Conservation (phyloP, 2,329 filamentous ascomycete genomes). For the Claviceps humidiphila region DNA sequence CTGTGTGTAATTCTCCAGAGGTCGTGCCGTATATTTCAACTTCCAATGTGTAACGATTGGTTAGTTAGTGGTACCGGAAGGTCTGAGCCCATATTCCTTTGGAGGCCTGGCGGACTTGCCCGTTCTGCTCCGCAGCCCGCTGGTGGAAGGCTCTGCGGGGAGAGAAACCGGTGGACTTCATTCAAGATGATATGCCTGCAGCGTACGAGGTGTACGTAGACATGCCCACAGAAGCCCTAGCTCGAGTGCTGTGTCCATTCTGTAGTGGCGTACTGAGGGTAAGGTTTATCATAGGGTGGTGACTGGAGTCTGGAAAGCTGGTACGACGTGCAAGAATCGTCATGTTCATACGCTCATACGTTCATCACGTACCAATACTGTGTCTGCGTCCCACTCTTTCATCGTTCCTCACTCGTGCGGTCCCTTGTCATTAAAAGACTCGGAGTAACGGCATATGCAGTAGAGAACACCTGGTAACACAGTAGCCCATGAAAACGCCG, state of each 20-base stretch:
- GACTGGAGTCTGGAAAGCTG: not conserved
- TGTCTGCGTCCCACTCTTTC: not conserved
- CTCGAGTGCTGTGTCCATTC: not conserved
- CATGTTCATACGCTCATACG: too few species aligned
- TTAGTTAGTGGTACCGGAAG: too few species aligned
- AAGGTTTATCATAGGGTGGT: not conserved
- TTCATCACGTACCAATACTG: not conserved
- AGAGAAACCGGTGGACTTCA: too few species aligned
- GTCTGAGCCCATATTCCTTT: too few species aligned
- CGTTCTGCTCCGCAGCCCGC: too few species aligned
- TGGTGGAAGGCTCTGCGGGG: too few species aligned
- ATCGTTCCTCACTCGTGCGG: not conserved
- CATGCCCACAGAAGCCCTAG: not conserved
- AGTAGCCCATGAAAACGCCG: not conserved
- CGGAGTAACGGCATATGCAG: not conserved
- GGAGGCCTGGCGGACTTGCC: too few species aligned
- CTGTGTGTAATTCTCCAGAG: too few species aligned
- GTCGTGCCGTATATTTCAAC: too few species aligned
- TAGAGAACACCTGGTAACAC: not conserved
- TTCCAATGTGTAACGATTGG: too few species aligned
- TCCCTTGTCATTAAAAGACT: not conserved
- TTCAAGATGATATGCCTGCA: too few species aligned
- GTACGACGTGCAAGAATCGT: not conserved
- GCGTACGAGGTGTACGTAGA: too few species aligned
- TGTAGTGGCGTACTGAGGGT: not conserved